Conservation (phyloP, 163 green algal genomes). For the Trebouxia gelatinosa region DNA sequence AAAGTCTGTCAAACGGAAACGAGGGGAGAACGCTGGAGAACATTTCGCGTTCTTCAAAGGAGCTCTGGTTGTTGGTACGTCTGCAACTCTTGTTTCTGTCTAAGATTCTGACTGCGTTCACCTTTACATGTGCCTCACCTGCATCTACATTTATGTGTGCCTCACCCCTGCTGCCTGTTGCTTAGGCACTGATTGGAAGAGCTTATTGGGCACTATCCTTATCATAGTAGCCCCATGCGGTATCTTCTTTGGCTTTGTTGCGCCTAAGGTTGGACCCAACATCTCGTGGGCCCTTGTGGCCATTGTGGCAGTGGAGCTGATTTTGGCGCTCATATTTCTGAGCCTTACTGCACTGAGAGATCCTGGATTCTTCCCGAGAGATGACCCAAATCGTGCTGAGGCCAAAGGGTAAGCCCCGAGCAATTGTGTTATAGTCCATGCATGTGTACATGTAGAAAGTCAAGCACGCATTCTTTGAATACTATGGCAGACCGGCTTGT, state of each 20-base stretch:
- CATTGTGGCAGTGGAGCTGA: conserved; percentile 49
- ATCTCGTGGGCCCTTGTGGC: conserved; percentile 47
- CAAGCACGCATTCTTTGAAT: too few relatives aligned
- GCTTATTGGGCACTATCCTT: conserved; percentile 55
- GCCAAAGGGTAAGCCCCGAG: conserved; percentile 17
- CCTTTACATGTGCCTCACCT: too few relatives aligned
- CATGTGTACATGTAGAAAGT: too few relatives aligned
- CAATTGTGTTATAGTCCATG: too few relatives aligned
- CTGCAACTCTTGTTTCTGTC: too few relatives aligned
- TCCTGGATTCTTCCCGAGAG: conserved; percentile 88
- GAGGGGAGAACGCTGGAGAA: conserved; percentile 46
- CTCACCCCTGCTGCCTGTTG: too few relatives aligned
- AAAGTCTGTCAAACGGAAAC: conserved; percentile 12
- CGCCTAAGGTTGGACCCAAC: conserved; percentile 53
- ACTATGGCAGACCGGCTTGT: too few relatives aligned
- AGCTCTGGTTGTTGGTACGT: conserved; percentile 44
- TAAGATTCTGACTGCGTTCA: too few relatives aligned
- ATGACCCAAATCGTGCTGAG: conserved; percentile 17
- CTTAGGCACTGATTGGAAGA: conserved; percentile 83
- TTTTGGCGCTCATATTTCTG: conserved; percentile 42
- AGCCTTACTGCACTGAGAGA: conserved; percentile 78
- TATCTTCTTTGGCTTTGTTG: conserved; percentile 76
- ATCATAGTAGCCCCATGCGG: conserved; percentile 68
- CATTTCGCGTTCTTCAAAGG: conserved; percentile 47
- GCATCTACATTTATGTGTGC: too few relatives aligned